Conservation (phyloP, 2,329 filamentous ascomycete species). For the Passalora sequoiae region DNA sequence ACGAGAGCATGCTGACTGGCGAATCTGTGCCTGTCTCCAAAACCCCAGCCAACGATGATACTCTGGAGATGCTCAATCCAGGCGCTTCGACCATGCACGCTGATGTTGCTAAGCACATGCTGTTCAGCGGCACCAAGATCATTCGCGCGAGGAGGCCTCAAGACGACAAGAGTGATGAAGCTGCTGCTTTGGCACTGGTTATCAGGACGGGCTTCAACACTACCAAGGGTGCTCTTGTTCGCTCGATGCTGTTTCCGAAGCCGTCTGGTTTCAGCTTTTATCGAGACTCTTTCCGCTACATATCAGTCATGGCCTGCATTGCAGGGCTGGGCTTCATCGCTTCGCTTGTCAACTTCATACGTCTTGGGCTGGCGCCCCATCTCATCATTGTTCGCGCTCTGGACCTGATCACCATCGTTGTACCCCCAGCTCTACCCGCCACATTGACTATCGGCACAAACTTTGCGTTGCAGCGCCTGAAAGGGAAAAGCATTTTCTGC, state of each 20-base stretch:
- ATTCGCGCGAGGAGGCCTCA: conserved; percentile 84
- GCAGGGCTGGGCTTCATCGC: conserved; percentile 82
- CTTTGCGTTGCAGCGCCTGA: conserved; percentile 82
- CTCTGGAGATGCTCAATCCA: conserved; percentile 69
- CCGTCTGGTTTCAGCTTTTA: conserved; percentile 99
- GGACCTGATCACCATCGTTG: conserved; percentile 95
- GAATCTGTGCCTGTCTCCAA: conserved; percentile 98
- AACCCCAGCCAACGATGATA: conserved; percentile 72
- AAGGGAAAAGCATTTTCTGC: conserved; percentile 88
- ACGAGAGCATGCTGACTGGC: conserved; percentile 97
- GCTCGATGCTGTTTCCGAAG: conserved; percentile 98
- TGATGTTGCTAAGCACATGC: conserved; percentile 77
- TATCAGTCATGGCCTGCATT: conserved; percentile 88
- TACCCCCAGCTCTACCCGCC: conserved; percentile 88
- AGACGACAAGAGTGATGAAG: conserved; percentile 78
- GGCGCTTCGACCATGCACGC: conserved; percentile 76
- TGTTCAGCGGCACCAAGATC: conserved; percentile 94
- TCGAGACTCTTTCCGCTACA: conserved; percentile 93
- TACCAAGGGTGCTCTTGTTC: conserved; percentile 89
- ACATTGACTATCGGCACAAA: conserved; percentile 95
- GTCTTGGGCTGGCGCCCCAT: conserved; percentile 77
- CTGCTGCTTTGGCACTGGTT: conserved; percentile 84
- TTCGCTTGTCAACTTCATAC: conserved; percentile 89
- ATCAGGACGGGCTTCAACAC: conserved; percentile 95
- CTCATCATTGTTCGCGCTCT: conserved; percentile 86